A percentile compares a stretch with the other conserved stretches of the same genome.
Conservation (phyloP, 176 grass and related monocot genomes). For the Leersia perrieri region DNA sequence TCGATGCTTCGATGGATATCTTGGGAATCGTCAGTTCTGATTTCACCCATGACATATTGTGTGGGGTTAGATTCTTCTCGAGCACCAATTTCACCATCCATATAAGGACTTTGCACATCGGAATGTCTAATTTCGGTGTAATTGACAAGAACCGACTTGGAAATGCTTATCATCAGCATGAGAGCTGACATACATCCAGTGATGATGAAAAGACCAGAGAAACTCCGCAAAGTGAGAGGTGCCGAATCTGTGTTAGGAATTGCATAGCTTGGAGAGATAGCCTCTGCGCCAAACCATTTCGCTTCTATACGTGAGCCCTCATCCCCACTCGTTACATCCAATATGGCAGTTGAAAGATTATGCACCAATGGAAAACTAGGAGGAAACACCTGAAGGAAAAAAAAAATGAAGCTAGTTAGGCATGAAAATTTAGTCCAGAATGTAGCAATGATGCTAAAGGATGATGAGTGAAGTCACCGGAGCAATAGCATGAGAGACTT, state of each 20-base stretch:
- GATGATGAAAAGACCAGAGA: conserved; percentile 58
- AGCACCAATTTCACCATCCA: neutral
- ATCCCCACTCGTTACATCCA: conserved; percentile 38
- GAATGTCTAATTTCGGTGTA: neutral
- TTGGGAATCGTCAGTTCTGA: neutral
- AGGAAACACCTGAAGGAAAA: conserved; percentile 53
- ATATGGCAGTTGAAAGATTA: conserved; percentile 51
- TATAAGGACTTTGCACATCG: neutral
- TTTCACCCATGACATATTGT: neutral
- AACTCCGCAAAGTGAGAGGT: conserved; percentile 40
- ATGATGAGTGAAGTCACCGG: neutral
- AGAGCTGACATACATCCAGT: conserved; percentile 24
- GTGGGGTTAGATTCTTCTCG: neutral
- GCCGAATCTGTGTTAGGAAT: neutral
- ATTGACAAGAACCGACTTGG: neutral
- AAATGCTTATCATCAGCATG: conserved; percentile 25
- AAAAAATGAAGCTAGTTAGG: neutral
- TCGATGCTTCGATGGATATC: neutral
- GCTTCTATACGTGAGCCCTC: conserved; percentile 27
- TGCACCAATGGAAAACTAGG: conserved; percentile 33
- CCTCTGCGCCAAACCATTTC: conserved; percentile 36
- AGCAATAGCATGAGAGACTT: conserved; percentile 33
- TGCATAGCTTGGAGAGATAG: neutral
- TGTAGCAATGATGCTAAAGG: neutral
- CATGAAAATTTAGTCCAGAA: neutral